phyloP scores from a whole-genome alignment of 768 basidiomycete species.

The Hericium erinaceus region DNA sequence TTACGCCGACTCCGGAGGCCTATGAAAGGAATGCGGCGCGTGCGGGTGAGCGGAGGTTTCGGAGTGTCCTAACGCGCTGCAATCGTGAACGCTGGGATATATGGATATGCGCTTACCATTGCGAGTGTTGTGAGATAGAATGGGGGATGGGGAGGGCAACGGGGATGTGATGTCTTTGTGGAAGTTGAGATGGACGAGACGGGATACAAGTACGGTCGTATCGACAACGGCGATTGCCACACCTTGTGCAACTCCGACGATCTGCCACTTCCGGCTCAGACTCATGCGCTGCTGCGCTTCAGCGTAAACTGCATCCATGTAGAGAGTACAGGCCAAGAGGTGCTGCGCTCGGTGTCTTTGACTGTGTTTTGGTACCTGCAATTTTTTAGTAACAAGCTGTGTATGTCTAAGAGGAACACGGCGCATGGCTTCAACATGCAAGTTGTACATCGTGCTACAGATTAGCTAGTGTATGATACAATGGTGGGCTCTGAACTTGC shows the following conservation, averaged over 20 bases:
- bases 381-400: too few species aligned
- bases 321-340: too few species aligned
- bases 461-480: background rate
- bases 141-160: background rate
- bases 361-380: too few species aligned
- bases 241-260: conserved; percentile 14
- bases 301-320: background rate
- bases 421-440: background rate
- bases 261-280: conserved; percentile 1
- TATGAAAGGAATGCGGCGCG: conserved; percentile 14
- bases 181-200: background rate
- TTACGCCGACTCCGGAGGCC: conserved; percentile 61
- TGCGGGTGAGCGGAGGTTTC: background rate
- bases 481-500: background rate
- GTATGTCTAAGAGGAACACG: too few species aligned
- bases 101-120: background rate
- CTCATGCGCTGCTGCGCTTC: background rate
- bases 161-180: background rate
- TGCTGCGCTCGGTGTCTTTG: too few species aligned
- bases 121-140: background rate
- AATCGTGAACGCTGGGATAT: background rate
- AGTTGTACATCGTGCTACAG: too few species aligned
- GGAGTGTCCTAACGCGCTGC: background rate
- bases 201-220: conserved; percentile 7
- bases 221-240: conserved; percentile 23